Conservation (phyloP, 257 asterid species). For the Sherardia arvensis region DNA sequence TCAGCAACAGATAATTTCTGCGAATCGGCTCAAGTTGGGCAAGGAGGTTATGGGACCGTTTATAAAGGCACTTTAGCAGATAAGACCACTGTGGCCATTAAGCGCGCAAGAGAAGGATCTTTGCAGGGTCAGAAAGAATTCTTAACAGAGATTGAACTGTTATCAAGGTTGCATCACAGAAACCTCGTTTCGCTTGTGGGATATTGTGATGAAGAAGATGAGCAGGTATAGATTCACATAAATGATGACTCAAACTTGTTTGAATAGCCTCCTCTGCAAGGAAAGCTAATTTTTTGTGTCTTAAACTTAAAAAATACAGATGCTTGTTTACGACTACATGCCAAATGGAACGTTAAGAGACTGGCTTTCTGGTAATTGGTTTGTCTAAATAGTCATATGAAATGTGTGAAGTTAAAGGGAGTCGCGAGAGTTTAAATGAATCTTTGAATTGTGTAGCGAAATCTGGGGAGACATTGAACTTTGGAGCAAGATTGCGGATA, state of each 20-base stretch:
- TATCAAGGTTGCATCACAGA: constrained; percentile 41
- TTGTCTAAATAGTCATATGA: background rate
- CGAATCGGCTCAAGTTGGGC: constrained; percentile 30
- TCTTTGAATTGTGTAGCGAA: constrained; percentile 28
- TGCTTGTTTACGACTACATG: constrained; percentile 84
- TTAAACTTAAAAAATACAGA: constrained; percentile 36
- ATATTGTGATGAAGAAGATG: constrained; percentile 67
- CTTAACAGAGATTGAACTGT: constrained; percentile 34
- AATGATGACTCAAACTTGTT: background rate
- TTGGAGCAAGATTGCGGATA: constrained; percentile 55
- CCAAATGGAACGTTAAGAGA: constrained; percentile 75
- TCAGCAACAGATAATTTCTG: constrained; percentile 27
- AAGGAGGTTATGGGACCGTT: constrained; percentile 42
- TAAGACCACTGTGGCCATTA: constrained; percentile 29
- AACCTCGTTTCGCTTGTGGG: constrained; percentile 43
- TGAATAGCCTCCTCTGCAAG: background rate
- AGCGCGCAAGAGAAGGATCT: constrained; percentile 38
- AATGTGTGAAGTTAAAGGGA: background rate
- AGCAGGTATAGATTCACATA: constrained; percentile 42
- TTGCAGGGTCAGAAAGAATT: constrained; percentile 42
- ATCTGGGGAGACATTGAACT: constrained; percentile 37
- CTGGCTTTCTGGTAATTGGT: constrained; percentile 56
- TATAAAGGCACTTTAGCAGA: constrained; percentile 26
- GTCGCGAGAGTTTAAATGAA: background rate
- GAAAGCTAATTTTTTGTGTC: constrained; percentile 3